Percentiles rank a stretch among this genome's conserved stretches.
Conservation (phyloP, 352 stramenopile species). For the Phytophthora agathidicida region DNA sequence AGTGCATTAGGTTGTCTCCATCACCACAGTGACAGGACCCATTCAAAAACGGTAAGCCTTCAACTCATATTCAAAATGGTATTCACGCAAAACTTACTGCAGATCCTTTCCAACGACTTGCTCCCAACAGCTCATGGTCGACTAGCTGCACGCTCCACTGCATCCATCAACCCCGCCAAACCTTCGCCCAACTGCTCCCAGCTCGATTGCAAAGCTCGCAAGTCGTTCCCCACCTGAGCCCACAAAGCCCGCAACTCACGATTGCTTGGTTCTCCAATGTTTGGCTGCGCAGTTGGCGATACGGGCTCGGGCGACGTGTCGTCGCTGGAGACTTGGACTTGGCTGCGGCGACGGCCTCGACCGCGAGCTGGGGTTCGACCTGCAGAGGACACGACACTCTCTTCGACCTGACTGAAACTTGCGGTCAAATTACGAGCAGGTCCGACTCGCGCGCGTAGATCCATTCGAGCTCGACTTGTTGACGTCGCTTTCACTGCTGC, state of each 20-base stretch:
- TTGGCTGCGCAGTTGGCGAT: background rate
- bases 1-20: too few relatives aligned
- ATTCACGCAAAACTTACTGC: too few relatives aligned
- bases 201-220: conserved; percentile 14
- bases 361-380: conserved; percentile 9
- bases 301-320: conserved; percentile 9
- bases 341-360: too few relatives aligned
- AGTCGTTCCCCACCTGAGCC: conserved; percentile 17
- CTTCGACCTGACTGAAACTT: conserved; percentile 18
- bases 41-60: too few relatives aligned
- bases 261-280: background rate
- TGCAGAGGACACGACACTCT: conserved; percentile 5
- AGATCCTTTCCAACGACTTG: too few relatives aligned
- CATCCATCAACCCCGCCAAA: background rate
- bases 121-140: too few relatives aligned
- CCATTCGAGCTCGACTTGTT: background rate
- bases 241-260: background rate
- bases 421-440: conserved; percentile 10
- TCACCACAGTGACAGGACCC: too few relatives aligned
- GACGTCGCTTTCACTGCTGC: background rate
- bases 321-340: background rate
- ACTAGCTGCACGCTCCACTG: too few relatives aligned
- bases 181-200: conserved; percentile 15
- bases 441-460: background rate
- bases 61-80: too few relatives aligned